Base-by-base conservation (phyloP, 2,329 filamentous ascomycete species). In the Plectosphaerella cucumerina region DNA sequence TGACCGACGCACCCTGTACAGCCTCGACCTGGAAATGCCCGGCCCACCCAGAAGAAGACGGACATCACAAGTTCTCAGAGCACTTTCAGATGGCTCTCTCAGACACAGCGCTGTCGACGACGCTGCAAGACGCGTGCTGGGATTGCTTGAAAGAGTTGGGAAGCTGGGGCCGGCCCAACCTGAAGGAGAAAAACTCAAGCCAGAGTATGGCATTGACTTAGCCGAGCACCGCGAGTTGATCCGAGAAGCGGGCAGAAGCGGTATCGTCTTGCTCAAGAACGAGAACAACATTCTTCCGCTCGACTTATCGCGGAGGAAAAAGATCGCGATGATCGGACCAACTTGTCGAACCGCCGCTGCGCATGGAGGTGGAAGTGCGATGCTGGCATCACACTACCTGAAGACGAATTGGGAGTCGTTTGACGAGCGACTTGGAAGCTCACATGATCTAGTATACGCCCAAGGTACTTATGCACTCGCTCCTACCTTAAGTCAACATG, bases 361-460 rank as follows among this genome's bases (percentile, higher is more conserved):
- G 21, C 76, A 84, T 57, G 85, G 85, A 35, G 85, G 84, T 51
- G 85, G 85, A n/a, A 86, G 82, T 6, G 85, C 84, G 2, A 77
- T 80, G 0, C 65, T 82, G 18, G 65, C n/a, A 6, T 6, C 15
- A 67, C 12, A 87, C 67, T 83, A 85, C 52, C 86, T 86, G 45
- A 76, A 90, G n/a, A 89, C 83, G 1, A n/a, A n/a, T n/a, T n/a
- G n/a, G n/a, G n/a, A n/a, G n/a, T 87, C 87, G 1, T 82, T 85
- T 21, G 84, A 88, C 50, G 86, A 62, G 57, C 3, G 60, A 62
- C 14, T 55, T 53, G 47, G 58, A 64, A 47, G 59, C n/a, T 64
- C 18, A 51, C 59, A 0, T 66, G 61, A 33, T 58, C 63, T 54
- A 47, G 53, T 26, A 26, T 26, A n/a, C n/a, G n/a, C n/a, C n/a